Percentiles rank a stretch among this genome's conserved stretches.
Evolutionary conservation across 1,139 yeast species (phyloP).

Genomic region (Sugiyamaella xylanicola): DNA sequence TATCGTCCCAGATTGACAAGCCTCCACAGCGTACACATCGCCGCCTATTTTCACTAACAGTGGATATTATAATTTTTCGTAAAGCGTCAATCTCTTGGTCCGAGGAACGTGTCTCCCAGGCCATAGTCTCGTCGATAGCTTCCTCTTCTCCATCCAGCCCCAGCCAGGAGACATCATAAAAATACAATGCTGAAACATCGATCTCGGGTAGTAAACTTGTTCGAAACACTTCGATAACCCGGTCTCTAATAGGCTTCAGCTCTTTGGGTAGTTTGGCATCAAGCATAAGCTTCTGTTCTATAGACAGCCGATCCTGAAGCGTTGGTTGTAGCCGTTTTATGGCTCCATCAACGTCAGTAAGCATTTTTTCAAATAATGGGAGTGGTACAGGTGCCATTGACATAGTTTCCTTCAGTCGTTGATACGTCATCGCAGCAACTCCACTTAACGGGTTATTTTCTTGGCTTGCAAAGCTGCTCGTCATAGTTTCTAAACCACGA

Average conservation of each 20-base stretch:
- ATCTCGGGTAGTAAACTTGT: slow-evolving; percentile 37
- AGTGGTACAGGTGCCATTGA: slow-evolving; percentile 60
- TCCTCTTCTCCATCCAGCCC: slow-evolving; percentile 47
- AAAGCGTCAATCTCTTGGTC: slow-evolving; percentile 35
- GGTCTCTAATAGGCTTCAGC: slow-evolving; percentile 45
- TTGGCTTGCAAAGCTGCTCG: slow-evolving; percentile 43
- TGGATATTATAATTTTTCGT: slow-evolving; percentile 39
- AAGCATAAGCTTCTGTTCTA: slow-evolving; percentile 70
- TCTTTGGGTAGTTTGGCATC: slow-evolving; percentile 59
- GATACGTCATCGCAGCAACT: slow-evolving; percentile 34
- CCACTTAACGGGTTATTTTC: slow-evolving; percentile 37
- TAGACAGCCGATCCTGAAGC: slow-evolving; percentile 37
- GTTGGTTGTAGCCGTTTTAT: slow-evolving; percentile 36
- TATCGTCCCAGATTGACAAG: slow-evolving; percentile 49
- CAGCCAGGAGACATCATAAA: slow-evolving; percentile 74
- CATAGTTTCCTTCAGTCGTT: slow-evolving; percentile 53
- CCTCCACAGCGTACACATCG: slow-evolving; percentile 72
- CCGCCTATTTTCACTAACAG: slow-evolving; percentile 40
- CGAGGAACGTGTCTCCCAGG: slow-evolving; percentile 13
- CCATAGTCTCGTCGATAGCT: slow-evolving; percentile 19
- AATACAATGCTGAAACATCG: slow-evolving; percentile 52
- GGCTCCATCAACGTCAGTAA: slow-evolving; percentile 54
- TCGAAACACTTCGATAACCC: slow-evolving; percentile 41
- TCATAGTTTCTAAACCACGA: slow-evolving; percentile 61
- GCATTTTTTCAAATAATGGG: slow-evolving; percentile 61